Base-by-base conservation (phyloP, 2,329 filamentous ascomycete species). In the Magnaporthiopsis poae region DNA sequence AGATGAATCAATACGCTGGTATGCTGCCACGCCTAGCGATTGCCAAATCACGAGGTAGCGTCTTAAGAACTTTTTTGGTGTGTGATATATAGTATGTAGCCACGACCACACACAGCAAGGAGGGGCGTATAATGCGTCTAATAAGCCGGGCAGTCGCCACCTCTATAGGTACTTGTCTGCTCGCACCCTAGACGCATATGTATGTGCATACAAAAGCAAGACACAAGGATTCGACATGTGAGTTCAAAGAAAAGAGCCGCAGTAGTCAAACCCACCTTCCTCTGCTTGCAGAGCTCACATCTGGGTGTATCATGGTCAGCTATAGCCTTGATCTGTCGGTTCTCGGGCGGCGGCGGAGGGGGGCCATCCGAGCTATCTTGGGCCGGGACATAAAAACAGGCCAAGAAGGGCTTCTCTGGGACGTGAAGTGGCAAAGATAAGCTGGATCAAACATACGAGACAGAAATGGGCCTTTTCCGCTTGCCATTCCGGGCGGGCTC, bases 241-340 rank as follows among this genome's bases (percentile, higher is more conserved):
- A 25, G 46, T 46, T 46, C 5, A 7, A 35, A 29, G 31, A 31
- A 31, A 52, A 60, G 62, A 62, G 60, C 21, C 25, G 12, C 29
- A 52, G 33, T 9, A 56, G 21, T 4, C 68, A 56, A 59, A 72
- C 75, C 66, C 77, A 91, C 90, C 82, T 93, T 94, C 79, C 90
- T 82, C 76, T 90, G 87, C 77, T 93, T 92, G 80, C 90, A 92
- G 65, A 90, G 82, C 77, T 93, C 90, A 74, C 90, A 89, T 73
- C 87, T 89, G 76, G 73, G 72, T 62, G 75, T 70, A 13, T 67
- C 46, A 65, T 69, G 68, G 72, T 82, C 76, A 70, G 74, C 71
- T 65, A 66, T 65, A 39, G 71, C 71, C 56, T 70, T 68, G 61
- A 71, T 69, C 64, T 68, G 67, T 56, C 21, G 46, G 61, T 66